Conservation (phyloP, 805 yeast species). For the Candida chilensis region DNA sequence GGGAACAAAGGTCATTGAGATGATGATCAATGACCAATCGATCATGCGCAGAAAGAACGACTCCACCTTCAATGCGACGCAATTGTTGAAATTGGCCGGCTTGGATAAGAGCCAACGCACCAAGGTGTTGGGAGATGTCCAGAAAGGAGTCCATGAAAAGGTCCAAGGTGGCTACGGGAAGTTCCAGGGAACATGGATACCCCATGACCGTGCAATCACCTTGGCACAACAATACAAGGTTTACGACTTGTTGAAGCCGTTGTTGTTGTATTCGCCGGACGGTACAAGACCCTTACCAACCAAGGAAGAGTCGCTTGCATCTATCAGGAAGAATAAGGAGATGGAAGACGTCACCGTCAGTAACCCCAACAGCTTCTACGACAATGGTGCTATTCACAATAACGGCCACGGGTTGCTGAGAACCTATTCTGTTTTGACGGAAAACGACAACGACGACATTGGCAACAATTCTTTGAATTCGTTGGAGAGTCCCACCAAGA, state of each 20-base stretch:
- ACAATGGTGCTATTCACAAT: background rate
- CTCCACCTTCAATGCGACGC: slow-evolving; percentile 66
- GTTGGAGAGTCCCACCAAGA: slow-evolving; percentile 28
- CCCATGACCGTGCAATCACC: slow-evolving; percentile 47
- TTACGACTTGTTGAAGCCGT: slow-evolving; percentile 39
- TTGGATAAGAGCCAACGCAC: slow-evolving; percentile 58
- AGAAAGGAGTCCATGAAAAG: slow-evolving; percentile 57
- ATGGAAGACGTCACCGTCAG: slow-evolving; percentile 1
- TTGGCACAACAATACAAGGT: slow-evolving; percentile 56
- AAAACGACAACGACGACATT: slow-evolving; percentile 14
- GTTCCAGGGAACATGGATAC: slow-evolving; percentile 72
- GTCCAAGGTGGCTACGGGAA: slow-evolving; percentile 72
- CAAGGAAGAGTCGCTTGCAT: background rate
- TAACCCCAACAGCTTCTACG: background rate
- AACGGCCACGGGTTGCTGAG: slow-evolving; percentile 2
- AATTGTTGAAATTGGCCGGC: slow-evolving; percentile 59
- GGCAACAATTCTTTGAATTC: slow-evolving; percentile 2
- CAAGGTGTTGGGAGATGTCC: slow-evolving; percentile 56
- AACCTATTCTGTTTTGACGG: slow-evolving; percentile 16
- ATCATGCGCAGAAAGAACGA: slow-evolving; percentile 60
- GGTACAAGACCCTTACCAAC: background rate
- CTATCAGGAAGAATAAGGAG: background rate
- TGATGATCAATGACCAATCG: slow-evolving; percentile 50
- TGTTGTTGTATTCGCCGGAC: slow-evolving; percentile 21
- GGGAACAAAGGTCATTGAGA: slow-evolving; percentile 51